Evolutionary conservation across 768 basidiomycete species (phyloP).

Genomic region (Russula brevipes): DNA sequence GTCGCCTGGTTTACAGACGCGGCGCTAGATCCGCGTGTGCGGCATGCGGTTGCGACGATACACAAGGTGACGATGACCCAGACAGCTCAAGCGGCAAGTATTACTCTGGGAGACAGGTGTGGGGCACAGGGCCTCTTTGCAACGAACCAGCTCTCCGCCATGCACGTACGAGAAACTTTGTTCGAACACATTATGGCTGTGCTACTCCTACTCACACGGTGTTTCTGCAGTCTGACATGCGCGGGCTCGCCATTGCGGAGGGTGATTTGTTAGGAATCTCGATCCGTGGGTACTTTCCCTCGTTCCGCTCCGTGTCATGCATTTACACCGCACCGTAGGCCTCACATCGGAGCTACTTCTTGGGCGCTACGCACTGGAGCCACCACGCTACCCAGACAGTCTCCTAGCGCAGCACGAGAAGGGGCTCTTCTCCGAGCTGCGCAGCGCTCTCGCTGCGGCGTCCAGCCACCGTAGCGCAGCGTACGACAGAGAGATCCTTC

Average conservation of each 20-base stretch:
- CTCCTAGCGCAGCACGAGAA: conserved; percentile 48
- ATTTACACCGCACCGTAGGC: conserved; percentile 31
- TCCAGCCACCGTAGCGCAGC: conserved; percentile 42
- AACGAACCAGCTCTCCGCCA: conserved; percentile 53
- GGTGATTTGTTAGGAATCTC: conserved; percentile 48
- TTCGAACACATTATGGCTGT: conserved; percentile 27
- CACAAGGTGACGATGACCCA: conserved; percentile 48
- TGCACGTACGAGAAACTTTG: conserved; percentile 39
- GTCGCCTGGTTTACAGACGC: conserved; percentile 36
- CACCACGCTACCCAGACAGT: conserved; percentile 40
- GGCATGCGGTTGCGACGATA: conserved; percentile 52
- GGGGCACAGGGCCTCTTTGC: conserved; percentile 65
- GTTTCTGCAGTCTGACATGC: conserved; percentile 24
- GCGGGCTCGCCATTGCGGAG: conserved; percentile 38
- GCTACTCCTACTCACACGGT: conserved; percentile 24
- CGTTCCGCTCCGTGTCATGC: background rate
- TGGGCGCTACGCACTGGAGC: conserved; percentile 47
- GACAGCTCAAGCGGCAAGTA: conserved; percentile 31
- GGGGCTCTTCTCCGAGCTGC: conserved; percentile 33
- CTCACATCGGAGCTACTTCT: conserved; percentile 57
- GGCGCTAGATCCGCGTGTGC: conserved; percentile 41
- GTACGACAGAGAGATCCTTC: conserved; percentile 52
- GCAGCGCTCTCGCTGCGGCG: conserved; percentile 12
- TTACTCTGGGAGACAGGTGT: conserved; percentile 54
- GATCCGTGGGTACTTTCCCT: conserved; percentile 39